Evolutionary conservation across 2,329 filamentous ascomycete genomes (phyloP).

Genomic region (Balansia obtecta): DNA sequence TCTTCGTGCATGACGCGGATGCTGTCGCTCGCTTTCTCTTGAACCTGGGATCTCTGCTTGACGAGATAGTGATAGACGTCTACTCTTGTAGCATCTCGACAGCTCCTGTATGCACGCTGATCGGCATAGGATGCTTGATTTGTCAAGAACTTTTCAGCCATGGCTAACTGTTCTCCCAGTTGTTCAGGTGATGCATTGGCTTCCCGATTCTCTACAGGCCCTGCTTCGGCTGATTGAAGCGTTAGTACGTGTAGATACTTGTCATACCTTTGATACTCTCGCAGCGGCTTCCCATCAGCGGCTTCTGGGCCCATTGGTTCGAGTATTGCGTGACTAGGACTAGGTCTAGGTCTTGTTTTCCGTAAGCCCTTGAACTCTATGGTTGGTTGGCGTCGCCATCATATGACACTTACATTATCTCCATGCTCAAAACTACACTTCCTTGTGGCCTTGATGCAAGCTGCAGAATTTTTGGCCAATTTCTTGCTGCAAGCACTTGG

Average conservation of each 20-base stretch:
- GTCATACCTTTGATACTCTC: background rate
- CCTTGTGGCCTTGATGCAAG: conserved; percentile 12
- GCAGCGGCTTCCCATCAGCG: background rate
- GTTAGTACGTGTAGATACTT: conserved; percentile 13
- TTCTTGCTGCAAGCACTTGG: conserved; percentile 14
- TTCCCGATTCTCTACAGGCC: background rate
- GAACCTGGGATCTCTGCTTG: conserved; percentile 11
- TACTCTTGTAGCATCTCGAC: conserved; percentile 11
- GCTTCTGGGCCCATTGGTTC: background rate
- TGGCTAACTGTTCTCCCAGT: conserved; percentile 13
- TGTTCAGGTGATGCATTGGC: conserved; percentile 4
- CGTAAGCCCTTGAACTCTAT: background rate
- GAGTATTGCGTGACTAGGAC: background rate
- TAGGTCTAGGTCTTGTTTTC: background rate
- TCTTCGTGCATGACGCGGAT: conserved; percentile 18
- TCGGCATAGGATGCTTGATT: conserved; percentile 15
- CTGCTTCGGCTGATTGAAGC: conserved; percentile 7
- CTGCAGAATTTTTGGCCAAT: conserved; percentile 20
- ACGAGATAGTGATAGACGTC: conserved; percentile 14
- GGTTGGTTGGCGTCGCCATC: background rate
- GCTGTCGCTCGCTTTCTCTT: conserved; percentile 13
- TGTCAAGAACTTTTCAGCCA: conserved; percentile 16
- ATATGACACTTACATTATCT: conserved; percentile 8
- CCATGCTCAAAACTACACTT: conserved; percentile 14
- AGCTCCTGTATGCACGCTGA: conserved; percentile 18